A percentile compares a stretch with the other conserved stretches of the same genome.
phyloP scores from a whole-genome alignment of 257 asterid species.

The Linaria vulgaris region DNA sequence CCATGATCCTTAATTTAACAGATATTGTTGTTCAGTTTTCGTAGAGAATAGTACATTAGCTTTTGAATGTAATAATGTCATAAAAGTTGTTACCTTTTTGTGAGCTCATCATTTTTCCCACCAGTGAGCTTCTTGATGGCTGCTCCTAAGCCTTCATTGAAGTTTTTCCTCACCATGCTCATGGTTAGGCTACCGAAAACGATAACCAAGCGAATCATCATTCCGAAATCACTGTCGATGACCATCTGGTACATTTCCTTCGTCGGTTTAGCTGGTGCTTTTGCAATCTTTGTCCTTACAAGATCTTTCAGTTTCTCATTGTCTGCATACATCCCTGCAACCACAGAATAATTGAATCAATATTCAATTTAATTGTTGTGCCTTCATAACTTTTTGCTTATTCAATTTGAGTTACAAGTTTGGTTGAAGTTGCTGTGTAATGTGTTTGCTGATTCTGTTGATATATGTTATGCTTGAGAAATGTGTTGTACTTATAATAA shows the following conservation, averaged over 20 bases:
- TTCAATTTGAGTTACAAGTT: too few relatives aligned
- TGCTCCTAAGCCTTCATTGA: slow-evolving; percentile 68
- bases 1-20: slow-evolving; percentile 57
- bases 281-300: slow-evolving; percentile 43
- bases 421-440: too few relatives aligned
- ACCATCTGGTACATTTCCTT: slow-evolving; percentile 65
- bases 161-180: slow-evolving; percentile 71
- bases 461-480: slow-evolving; percentile 10
- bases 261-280: slow-evolving; percentile 63
- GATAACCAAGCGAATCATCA: slow-evolving; percentile 60
- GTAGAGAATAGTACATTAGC: not conserved
- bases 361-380: not conserved
- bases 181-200: slow-evolving; percentile 64
- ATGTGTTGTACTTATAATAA: slow-evolving; percentile 8
- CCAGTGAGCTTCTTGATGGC: slow-evolving; percentile 78
- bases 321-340: slow-evolving; percentile 72
- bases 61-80: too few relatives aligned
- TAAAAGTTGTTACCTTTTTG: slow-evolving; percentile 40
- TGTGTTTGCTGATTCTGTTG: not conserved
- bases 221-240: slow-evolving; percentile 58
- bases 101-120: slow-evolving; percentile 62
- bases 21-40: slow-evolving; percentile 23
- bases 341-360: slow-evolving; percentile 1
- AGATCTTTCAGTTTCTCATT: slow-evolving; percentile 51
- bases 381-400: too few relatives aligned